Evolutionary conservation across 2,329 filamentous ascomycete genomes (phyloP), one percentile per base, ranked within the genome.

Genomic region (Alternaria conjuncta): DNA sequence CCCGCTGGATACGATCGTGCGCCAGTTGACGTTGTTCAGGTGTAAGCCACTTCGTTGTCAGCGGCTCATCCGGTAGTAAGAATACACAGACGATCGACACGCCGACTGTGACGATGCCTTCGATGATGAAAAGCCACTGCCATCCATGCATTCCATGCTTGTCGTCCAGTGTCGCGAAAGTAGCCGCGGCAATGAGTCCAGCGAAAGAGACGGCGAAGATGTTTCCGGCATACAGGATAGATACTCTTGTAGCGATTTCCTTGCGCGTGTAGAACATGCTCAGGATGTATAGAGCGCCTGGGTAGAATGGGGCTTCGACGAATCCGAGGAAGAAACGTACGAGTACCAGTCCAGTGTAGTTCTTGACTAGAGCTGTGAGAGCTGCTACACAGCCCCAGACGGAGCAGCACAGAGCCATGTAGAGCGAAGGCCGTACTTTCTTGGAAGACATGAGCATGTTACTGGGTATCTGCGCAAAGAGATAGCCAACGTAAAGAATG

Each of bases 251-350:
- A 0, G 75, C 74, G 47, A 79, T 67, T 50, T 81, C 78, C 46
- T 85, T 84, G 53, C 87, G 84, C 2, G 88, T 90, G 73, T 90
- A 91, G 84, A 88, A 90, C 65, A 88, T 86, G 0, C 85, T 87
- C 41, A 90, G 80, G 47, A 89, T 85, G 53, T 89, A 83, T 13
- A 89, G 80, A 0, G 86, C 86, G 43, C 88, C 88, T 0, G 88
- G 88, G 41, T 89, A 82, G 72, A 89, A 89, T 1, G 77, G 78
- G 4, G 74, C 74, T 60, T 78, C 73, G 6, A 68, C 67, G 18
- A 78, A 63, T 0, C 75, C 75, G 3, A 78, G 64, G 53, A 75
- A 74, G 60, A 77, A 78, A 5, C 74, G 71, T 5, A 67, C 66
- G 8, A 67, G 43, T 7, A 80, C 65, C 12, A 80, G 68, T 0